Evolutionary conservation across 1,139 yeast species (phyloP).

Genomic region (Arxiozyma heterogenica): DNA sequence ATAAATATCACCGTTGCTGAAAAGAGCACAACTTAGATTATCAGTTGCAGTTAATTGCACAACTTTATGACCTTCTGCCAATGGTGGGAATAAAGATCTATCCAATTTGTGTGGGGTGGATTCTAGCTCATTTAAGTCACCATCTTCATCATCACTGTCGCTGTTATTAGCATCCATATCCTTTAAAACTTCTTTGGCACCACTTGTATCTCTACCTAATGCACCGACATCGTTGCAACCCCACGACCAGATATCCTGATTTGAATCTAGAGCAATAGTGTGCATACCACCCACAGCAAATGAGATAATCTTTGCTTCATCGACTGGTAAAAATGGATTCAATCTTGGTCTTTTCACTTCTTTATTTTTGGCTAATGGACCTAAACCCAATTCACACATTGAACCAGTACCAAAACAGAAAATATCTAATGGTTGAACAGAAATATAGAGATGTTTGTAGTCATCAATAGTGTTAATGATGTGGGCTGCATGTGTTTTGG

Average conservation of each 20-base stretch:
- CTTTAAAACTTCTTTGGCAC: constrained; percentile 50
- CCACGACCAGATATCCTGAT: constrained; percentile 88
- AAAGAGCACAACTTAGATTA: constrained; percentile 72
- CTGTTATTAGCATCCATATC: constrained; percentile 51
- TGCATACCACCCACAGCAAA: constrained; percentile 97
- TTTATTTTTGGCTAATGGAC: constrained; percentile 77
- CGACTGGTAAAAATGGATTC: constrained; percentile 61
- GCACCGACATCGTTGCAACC: constrained; percentile 92
- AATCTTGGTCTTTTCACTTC: constrained; percentile 93
- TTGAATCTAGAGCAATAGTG: constrained; percentile 66
- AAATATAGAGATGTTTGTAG: constrained; percentile 22
- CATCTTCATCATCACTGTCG: constrained; percentile 62
- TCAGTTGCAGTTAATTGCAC: constrained; percentile 91
- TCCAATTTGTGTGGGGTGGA: constrained; percentile 72
- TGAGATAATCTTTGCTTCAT: constrained; percentile 62
- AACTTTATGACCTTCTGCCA: constrained; percentile 38
- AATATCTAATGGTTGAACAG: constrained; percentile 48
- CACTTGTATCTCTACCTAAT: constrained; percentile 77
- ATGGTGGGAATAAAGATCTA: constrained; percentile 49
- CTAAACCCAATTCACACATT: constrained; percentile 93
- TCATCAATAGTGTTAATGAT: constrained; percentile 26
- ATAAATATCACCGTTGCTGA: constrained; percentile 77
- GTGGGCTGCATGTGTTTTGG: constrained; percentile 23
- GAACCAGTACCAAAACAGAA: constrained; percentile 96
- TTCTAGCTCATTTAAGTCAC: constrained; percentile 78